Conservation (phyloP, 2,329 filamentous ascomycete genomes). For the Epichloe brachyelytri region DNA sequence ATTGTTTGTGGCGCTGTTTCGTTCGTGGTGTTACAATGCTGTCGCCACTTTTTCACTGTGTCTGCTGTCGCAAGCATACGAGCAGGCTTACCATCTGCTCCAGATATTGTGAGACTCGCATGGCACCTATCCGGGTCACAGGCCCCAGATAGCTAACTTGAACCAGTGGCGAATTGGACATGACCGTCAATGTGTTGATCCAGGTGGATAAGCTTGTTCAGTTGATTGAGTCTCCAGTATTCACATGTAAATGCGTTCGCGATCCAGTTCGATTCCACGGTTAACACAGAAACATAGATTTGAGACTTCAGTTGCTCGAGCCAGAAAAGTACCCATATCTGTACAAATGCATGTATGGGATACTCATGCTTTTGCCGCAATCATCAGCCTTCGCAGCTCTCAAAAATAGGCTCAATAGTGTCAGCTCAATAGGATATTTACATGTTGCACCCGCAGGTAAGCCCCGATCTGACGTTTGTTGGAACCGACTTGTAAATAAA, state of each 20-base stretch:
- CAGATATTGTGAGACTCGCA: conserved; percentile 67
- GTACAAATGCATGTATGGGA: conserved; percentile 94
- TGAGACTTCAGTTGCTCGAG: conserved; percentile 87
- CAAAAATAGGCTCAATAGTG: conserved; percentile 92
- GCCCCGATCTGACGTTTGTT: conserved; percentile 21
- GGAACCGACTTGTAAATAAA: too few relatives aligned
- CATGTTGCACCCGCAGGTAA: conserved; percentile 71
- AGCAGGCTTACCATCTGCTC: conserved; percentile 90
- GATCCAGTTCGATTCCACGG: neutral
- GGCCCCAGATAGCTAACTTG: conserved; percentile 4
- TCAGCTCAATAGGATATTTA: conserved; percentile 91
- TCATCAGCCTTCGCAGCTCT: conserved; percentile 93
- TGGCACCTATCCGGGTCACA: neutral
- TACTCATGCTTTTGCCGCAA: conserved; percentile 96
- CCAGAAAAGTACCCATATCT: conserved; percentile 90
- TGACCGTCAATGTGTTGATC: conserved; percentile 97
- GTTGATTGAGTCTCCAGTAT: conserved; percentile 90
- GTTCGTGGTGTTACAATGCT: conserved; percentile 97
- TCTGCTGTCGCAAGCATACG: conserved; percentile 89
- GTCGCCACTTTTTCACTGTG: conserved; percentile 96
- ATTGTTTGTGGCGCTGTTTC: conserved; percentile 87
- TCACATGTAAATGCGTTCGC: conserved; percentile 59
- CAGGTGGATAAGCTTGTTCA: conserved; percentile 98
- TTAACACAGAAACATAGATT: conserved; percentile 40
- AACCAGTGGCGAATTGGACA: conserved; percentile 82